Conservation (phyloP, 257 asterid genomes). For the Solanum sejunctum region DNA sequence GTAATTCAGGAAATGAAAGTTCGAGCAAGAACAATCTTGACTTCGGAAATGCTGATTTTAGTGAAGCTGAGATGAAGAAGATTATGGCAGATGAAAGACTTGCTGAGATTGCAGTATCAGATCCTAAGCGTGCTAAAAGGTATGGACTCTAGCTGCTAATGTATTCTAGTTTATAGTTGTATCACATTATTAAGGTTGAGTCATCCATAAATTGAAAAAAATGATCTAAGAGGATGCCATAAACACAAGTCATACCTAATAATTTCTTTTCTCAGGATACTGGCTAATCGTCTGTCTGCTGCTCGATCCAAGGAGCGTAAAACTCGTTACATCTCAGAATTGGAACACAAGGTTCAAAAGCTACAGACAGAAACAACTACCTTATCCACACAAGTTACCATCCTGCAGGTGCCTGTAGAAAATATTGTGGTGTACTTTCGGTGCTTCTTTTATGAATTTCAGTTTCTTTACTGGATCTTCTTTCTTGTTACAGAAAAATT, state of each 20-base stretch:
- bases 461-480: background rate
- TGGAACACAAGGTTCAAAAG: constrained; percentile 84
- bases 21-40: constrained; percentile 33
- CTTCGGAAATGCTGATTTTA: constrained; percentile 62
- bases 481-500: constrained; percentile 44
- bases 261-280: constrained; percentile 39
- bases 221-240: background rate
- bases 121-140: constrained; percentile 89
- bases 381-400: constrained; percentile 57
- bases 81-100: constrained; percentile 81
- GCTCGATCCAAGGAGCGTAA: constrained; percentile 96
- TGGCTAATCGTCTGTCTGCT: constrained; percentile 91
- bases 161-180: background rate
- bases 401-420: constrained; percentile 43
- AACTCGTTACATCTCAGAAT: constrained; percentile 78
- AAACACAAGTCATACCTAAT: background rate
- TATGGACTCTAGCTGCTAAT: constrained; percentile 1
- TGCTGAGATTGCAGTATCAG: constrained; percentile 63
- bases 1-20: constrained; percentile 41
- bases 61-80: constrained; percentile 65
- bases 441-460: background rate
- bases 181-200: background rate
- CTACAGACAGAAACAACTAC: constrained; percentile 73
- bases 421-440: background rate
- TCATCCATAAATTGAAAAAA: background rate